Conservation (phyloP, 2,329 filamentous ascomycete species). For the Talaromyces sp. region DNA sequence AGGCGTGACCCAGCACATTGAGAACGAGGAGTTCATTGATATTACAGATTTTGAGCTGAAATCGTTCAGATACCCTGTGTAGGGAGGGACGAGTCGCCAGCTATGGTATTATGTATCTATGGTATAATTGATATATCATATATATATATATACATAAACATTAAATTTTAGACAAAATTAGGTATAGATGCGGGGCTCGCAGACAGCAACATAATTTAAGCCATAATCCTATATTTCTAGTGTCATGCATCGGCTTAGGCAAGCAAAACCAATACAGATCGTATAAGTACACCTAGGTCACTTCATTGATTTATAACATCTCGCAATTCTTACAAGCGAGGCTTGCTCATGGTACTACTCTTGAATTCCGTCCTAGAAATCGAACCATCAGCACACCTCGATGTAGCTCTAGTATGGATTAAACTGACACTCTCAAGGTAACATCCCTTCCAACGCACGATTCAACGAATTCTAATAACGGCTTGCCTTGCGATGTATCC, state of each 20-base stretch:
- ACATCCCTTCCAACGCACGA: not conserved
- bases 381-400: not conserved
- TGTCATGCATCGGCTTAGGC: too few species aligned
- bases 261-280: not conserved
- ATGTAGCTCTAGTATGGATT: not conserved
- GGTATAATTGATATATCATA: too few species aligned
- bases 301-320: not conserved
- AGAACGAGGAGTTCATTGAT: not conserved
- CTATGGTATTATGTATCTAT: too few species aligned
- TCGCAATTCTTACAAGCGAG: not conserved
- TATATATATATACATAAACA: too few species aligned
- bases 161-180: too few species aligned
- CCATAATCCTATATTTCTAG: too few species aligned
- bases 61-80: not conserved
- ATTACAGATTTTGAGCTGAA: not conserved
- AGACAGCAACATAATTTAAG: not conserved
- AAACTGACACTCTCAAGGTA: not conserved
- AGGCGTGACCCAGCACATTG: not conserved
- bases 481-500: not conserved
- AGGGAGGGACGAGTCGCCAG: too few species aligned
- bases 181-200: not conserved
- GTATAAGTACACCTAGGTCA: not conserved
- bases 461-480: not conserved
- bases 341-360: not conserved
- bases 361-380: not conserved